Evolutionary conservation across 768 basidiomycete species (phyloP).

Genomic region (Phanerochaete carnosa): DNA sequence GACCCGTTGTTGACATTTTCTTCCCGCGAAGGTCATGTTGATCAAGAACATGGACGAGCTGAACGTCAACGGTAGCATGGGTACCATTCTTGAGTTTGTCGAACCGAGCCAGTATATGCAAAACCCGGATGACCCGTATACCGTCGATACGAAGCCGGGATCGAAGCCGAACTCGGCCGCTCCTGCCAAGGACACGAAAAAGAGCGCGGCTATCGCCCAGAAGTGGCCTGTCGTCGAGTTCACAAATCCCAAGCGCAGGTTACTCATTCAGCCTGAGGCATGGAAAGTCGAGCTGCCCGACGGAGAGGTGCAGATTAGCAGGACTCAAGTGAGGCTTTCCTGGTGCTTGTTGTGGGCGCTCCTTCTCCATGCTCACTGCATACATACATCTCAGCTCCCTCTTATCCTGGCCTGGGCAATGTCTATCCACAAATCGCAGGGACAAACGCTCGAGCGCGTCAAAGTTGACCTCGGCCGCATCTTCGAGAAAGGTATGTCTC

Average conservation of each 20-base stretch:
- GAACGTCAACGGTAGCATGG: slow-evolving; percentile 94
- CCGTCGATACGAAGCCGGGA: slow-evolving; percentile 23
- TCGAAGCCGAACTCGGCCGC: slow-evolving; percentile 3
- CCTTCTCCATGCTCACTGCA: neutral
- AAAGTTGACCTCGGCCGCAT: slow-evolving; percentile 91
- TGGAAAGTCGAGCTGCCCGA: slow-evolving; percentile 90
- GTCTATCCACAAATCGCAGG: slow-evolving; percentile 98
- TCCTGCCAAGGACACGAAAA: slow-evolving; percentile 8
- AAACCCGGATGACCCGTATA: slow-evolving; percentile 35
- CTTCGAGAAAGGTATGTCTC: slow-evolving; percentile 77
- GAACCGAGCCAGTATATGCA: slow-evolving; percentile 34
- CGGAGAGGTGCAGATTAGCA: slow-evolving; percentile 77
- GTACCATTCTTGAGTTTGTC: slow-evolving; percentile 73
- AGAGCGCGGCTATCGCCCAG: slow-evolving; percentile 23
- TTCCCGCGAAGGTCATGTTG: slow-evolving; percentile 69
- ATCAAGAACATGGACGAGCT: slow-evolving; percentile 91
- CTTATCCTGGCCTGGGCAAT: slow-evolving; percentile 95
- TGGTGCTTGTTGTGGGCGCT: neutral
- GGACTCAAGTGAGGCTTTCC: slow-evolving; percentile 66
- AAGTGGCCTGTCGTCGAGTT: slow-evolving; percentile 80
- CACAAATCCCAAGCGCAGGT: slow-evolving; percentile 48
- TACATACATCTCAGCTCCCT: slow-evolving; percentile 53
- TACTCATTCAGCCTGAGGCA: slow-evolving; percentile 62
- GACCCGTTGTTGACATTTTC: neutral
- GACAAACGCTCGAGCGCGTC: slow-evolving; percentile 92